phyloP scores from a whole-genome alignment of 2,329 filamentous ascomycete species.

The Aureobasidium mangrovei region DNA sequence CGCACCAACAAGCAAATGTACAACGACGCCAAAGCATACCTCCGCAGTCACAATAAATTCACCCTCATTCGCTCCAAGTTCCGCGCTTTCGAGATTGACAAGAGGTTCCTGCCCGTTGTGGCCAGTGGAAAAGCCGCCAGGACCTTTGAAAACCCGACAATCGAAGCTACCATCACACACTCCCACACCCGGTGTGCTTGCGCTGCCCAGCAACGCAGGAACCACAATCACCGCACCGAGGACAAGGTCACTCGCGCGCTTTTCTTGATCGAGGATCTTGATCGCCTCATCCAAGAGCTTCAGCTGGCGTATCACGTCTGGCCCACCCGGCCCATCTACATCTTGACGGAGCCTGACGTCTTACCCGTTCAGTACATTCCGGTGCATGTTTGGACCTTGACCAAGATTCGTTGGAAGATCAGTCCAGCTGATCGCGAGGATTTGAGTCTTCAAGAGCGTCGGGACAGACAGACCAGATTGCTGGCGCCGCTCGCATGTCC shows the following conservation, averaged over 20 bases:
- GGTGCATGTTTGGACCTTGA: not conserved
- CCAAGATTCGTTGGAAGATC: constrained; percentile 5
- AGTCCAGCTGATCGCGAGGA: not conserved
- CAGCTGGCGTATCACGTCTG: not conserved
- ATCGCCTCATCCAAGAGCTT: not conserved
- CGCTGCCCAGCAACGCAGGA: not conserved
- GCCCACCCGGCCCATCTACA: not conserved
- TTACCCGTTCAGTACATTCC: not conserved
- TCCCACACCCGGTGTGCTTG: not conserved
- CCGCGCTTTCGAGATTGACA: constrained; percentile 1
- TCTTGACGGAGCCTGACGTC: not conserved
- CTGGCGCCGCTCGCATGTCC: not conserved
- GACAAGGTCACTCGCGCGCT: not conserved
- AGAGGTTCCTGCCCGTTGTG: not conserved
- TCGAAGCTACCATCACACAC: constrained; percentile 1
- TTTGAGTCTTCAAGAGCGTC: not conserved
- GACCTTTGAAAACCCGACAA: not conserved
- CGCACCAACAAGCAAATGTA: constrained; percentile 6
- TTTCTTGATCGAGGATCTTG: not conserved
- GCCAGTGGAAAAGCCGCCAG: not conserved
- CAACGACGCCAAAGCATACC: not conserved
- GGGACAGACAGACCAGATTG: not conserved
- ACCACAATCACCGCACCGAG: not conserved
- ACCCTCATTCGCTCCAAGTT: not conserved
- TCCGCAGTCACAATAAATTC: not conserved